Evolutionary conservation across 768 basidiomycete species (phyloP).

Genomic region (Boletales sp.): DNA sequence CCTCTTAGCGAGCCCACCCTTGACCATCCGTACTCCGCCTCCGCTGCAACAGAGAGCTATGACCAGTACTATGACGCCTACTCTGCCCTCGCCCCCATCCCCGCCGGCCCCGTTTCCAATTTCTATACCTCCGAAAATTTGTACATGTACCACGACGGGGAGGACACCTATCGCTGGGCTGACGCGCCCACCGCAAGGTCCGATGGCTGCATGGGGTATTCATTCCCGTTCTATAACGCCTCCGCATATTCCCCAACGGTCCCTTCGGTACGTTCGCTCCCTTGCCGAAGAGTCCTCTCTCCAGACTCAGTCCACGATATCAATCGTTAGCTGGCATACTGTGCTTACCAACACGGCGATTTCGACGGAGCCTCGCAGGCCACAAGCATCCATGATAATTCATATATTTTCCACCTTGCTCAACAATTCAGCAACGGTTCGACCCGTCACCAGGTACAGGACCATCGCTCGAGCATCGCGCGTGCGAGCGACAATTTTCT

Average conservation of each 20-base stretch:
- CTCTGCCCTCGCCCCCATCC: constrained; percentile 14
- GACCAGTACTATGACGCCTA: constrained; percentile 25
- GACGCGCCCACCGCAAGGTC: constrained; percentile 24
- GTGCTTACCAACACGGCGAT: constrained; percentile 16
- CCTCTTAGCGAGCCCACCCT: constrained; percentile 17
- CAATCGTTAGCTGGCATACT: constrained; percentile 13
- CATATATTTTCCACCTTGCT: constrained; percentile 19
- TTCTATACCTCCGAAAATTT: constrained; percentile 27
- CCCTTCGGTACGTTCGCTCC: constrained; percentile 14
- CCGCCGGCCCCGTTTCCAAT: constrained; percentile 13
- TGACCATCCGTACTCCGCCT: constrained; percentile 16
- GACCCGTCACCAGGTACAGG: constrained; percentile 24
- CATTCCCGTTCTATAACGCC: constrained; percentile 11
- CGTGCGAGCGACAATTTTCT: constrained; percentile 32
- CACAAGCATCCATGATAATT: constrained; percentile 12
- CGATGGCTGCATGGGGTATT: constrained; percentile 20
- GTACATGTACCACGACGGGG: constrained; percentile 25
- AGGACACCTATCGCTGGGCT: constrained; percentile 26
- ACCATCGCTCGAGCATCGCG: constrained; percentile 30
- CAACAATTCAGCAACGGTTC: constrained; percentile 21
- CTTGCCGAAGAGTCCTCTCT: neutral
- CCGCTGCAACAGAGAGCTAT: constrained; percentile 6
- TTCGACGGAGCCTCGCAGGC: constrained; percentile 10
- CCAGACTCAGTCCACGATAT: constrained; percentile 1
- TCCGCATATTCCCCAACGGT: constrained; percentile 15